Evolutionary conservation across 768 basidiomycete genomes (phyloP), one percentile per base, ranked within the genome.

Genomic region (Xerocomellus dryophilus): DNA sequence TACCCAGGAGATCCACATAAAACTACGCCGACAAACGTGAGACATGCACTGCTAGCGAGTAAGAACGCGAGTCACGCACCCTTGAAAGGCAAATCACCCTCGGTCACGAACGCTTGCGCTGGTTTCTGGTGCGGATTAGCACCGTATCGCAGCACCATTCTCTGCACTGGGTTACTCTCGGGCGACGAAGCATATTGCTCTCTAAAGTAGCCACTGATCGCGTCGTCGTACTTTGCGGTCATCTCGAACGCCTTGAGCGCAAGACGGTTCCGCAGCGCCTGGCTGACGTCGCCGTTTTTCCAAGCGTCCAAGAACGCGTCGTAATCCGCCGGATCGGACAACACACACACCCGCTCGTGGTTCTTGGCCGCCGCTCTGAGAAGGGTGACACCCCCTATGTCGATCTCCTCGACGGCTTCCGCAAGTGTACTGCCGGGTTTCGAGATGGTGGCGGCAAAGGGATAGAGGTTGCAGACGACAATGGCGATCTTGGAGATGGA

Each of bases 91-190:
- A 99, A 78, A 62, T 85, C 82, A 20, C 94, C 93, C 52, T 87
- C 82, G 3, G 87, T 80, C 9, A 98, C 93, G 65, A 86, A 98
- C 0, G 97, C 95, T 71, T 98, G 94, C 0, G 97, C 96, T 36
- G 97, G 97, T 73, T 94, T 97, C 70, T 99, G 97, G 66, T 99
- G 97, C 4, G 97, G 97, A 72, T 99, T 99, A 5, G 93, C 94
- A 38, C 97, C 97, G 69, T 98, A 98, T 47, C 97, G 82, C 58
- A 99, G 75, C 1, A 90, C 76, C 66, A 95, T 80, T 53, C 92
- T 80, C 75, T 98, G 96, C 17, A 93, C 82, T 4, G 83, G 79
- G 2, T 79, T 85, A 10, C 81, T 85, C 55, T 88, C 90, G n/a
- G 85, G 80, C 21, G 88, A 87, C 27, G 88, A 88, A 0, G 93